Evolutionary conservation across 2,329 filamentous ascomycete species (phyloP).

Genomic region (Aureobasidium sp.): DNA sequence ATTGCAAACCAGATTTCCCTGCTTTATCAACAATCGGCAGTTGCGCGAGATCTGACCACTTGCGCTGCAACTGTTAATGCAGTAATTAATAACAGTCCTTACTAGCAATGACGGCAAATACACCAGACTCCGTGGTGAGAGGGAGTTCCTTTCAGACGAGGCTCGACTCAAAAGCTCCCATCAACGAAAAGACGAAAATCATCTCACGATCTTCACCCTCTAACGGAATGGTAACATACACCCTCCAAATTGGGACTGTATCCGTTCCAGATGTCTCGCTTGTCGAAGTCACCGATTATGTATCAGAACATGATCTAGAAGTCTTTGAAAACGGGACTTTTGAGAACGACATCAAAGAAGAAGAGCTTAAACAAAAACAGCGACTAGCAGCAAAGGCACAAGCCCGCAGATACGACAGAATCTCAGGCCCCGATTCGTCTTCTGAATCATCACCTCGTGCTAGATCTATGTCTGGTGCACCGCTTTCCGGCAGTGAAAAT

Average conservation of each 20-base stretch:
- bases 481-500: not conserved
- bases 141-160: not conserved
- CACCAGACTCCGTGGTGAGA: not conserved
- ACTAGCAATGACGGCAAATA: not conserved
- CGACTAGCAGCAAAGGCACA: not conserved
- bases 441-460: not conserved
- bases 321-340: constrained; percentile 29
- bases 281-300: constrained; percentile 28
- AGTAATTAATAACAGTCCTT: not conserved
- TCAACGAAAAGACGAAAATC: constrained; percentile 18
- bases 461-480: not conserved
- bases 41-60: not conserved
- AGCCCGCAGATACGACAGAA: not conserved
- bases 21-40: not conserved
- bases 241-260: constrained; percentile 24
- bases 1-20: not conserved
- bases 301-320: constrained; percentile 30
- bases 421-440: not conserved
- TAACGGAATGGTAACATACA: constrained; percentile 21
- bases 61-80: not conserved
- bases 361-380: constrained; percentile 7
- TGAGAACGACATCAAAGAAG: constrained; percentile 18
- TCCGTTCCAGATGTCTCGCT: constrained; percentile 23
- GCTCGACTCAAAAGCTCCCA: not conserved
- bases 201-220: constrained; percentile 21